Evolutionary conservation across 1,284 basidiomycete genomes (phyloP), one percentile per base, ranked within the genome.

Genomic region (Apiotrichum sp.): DNA sequence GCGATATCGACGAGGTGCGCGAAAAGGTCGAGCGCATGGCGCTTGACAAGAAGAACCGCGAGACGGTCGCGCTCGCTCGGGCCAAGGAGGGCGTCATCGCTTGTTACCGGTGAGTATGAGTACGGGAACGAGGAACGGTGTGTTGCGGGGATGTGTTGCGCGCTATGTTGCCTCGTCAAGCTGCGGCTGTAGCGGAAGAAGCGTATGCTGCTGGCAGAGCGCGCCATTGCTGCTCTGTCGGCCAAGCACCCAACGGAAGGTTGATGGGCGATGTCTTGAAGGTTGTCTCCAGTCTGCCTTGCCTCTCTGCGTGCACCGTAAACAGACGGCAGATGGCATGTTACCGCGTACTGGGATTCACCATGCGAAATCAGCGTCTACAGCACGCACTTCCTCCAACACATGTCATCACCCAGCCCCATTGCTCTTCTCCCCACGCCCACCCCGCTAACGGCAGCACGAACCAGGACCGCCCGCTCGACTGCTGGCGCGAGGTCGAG

Each of bases 401-500:
- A 22, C 22, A 22, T 22, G 29, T n/a, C 7, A 29, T 34, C 3
- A 31, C 14, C 13, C n/a, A 22, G 16, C 41, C 32, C 31, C 16
- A 41, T 4, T 22, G 33, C 42, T 10, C 6, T 22, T 34, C 7
- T 22, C n/a, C 38, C 1, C 29, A 3, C 7, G 6, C 9, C 32
- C 11, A 22, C 4, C 48, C 13, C 4, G 7, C 39, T 40, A n/a
- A 44, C 44, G 9, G 35, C 33, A 50, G 49, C 48, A 44, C 42
- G 48, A 47, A 38, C 55, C 72, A 72, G 40, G 64, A 66, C 56
- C 71, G 75, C 51, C 55, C 65, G 10, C 67, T 78, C 42, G 75
- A 78, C 58, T 78, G 76, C 70, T 76, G 75, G 74, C 70, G 65
- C 47, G 66, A 77, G 61, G 74, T 76, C 43, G 75, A 76, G 58